Evolutionary conservation across 257 asterid species (phyloP).

Genomic region (Penstemon newberryi): DNA sequence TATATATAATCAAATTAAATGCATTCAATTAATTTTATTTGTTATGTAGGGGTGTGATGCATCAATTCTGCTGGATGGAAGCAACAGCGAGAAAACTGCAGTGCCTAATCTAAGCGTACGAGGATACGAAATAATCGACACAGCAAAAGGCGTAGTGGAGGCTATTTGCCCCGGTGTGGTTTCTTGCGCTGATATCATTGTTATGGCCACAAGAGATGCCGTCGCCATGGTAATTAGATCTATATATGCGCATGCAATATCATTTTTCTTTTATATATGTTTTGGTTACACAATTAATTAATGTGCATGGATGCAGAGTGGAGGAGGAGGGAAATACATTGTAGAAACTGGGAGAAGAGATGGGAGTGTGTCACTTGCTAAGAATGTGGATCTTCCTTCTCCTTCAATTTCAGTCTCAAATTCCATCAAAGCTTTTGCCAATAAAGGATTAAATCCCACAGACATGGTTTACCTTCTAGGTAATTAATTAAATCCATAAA

Average conservation of each 20-base stretch:
- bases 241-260: too few relatives aligned
- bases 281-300: neutral
- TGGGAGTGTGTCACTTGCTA: slow-evolving; percentile 44
- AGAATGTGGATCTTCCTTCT: slow-evolving; percentile 51
- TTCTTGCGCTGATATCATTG: slow-evolving; percentile 69
- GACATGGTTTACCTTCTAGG: slow-evolving; percentile 70
- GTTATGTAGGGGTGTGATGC: slow-evolving; percentile 59
- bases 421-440: slow-evolving; percentile 39
- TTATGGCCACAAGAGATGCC: slow-evolving; percentile 63
- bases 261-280: neutral
- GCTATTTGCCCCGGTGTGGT: slow-evolving; percentile 45
- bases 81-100: slow-evolving; percentile 46
- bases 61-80: slow-evolving; percentile 55
- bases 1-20: neutral
- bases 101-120: slow-evolving; percentile 49
- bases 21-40: neutral
- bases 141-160: slow-evolving; percentile 47
- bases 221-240: slow-evolving; percentile 36
- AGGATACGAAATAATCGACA: slow-evolving; percentile 55
- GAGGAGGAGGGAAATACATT: slow-evolving; percentile 41
- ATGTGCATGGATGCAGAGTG: slow-evolving; percentile 32
- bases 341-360: slow-evolving; percentile 58
- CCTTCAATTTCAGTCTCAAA: slow-evolving; percentile 45
- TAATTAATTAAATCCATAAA: neutral
- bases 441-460: slow-evolving; percentile 38